phyloP scores from a whole-genome alignment of 129 eudicot genomes.

The Lonicera japonica region DNA sequence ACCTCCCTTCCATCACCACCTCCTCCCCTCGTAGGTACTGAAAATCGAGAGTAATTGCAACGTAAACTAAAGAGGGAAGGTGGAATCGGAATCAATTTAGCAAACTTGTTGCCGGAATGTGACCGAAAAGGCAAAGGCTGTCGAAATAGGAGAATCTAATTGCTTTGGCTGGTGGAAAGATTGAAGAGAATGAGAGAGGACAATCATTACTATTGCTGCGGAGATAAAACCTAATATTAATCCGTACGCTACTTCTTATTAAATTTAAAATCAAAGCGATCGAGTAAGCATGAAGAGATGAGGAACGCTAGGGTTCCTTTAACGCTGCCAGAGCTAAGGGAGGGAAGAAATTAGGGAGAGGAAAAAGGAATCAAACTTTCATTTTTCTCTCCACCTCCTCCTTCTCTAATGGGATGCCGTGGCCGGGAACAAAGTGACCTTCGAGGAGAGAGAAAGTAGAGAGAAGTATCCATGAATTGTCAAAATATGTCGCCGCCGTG shows the following conservation, averaged over 20 bases:
- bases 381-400: not conserved
- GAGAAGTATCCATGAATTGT: no score
- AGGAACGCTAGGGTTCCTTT: constrained; percentile 52
- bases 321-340: constrained; percentile 40
- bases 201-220: constrained; percentile 60
- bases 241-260: constrained; percentile 14
- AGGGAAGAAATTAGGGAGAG: not conserved
- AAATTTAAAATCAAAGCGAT: constrained; percentile 17
- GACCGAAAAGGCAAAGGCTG: constrained; percentile 16
- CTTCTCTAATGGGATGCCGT: constrained; percentile 25
- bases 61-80: constrained; percentile 51
- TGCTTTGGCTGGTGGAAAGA: constrained; percentile 96
- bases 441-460: constrained; percentile 17
- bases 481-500: constrained; percentile 1
- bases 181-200: constrained; percentile 68
- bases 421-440: constrained; percentile 26
- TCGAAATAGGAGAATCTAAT: constrained; percentile 47
- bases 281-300: constrained; percentile 1
- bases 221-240: constrained; percentile 61
- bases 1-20: no score
- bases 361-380: not conserved
- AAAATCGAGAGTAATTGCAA: constrained; percentile 80
- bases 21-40: constrained; percentile 80
- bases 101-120: not conserved
- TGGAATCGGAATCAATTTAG: constrained; percentile 1